Evolutionary conservation across 305 asterid genomes (phyloP).

Genomic region (Caryopteris hybrid): DNA sequence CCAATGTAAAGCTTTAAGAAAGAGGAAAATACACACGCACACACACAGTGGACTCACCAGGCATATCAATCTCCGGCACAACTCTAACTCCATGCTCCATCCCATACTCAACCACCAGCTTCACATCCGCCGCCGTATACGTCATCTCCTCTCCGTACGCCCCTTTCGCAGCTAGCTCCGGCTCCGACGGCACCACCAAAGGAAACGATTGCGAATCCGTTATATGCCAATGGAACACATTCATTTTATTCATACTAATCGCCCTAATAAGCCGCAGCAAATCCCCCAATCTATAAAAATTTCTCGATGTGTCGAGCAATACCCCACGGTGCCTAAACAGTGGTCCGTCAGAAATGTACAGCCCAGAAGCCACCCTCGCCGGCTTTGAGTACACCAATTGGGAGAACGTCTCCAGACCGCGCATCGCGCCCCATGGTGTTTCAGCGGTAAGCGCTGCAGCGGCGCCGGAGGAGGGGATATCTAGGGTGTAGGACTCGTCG

Average conservation of each 20-base stretch:
- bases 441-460: constrained; percentile 34
- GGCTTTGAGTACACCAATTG: constrained; percentile 58
- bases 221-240: constrained; percentile 83
- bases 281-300: constrained; percentile 41
- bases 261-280: constrained; percentile 59
- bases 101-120: constrained; percentile 55
- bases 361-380: constrained; percentile 36
- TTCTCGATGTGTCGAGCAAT: constrained; percentile 74
- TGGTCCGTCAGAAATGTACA: constrained; percentile 52
- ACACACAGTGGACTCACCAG: constrained; percentile 43
- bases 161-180: constrained; percentile 58
- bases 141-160: constrained; percentile 59
- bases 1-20: background rate
- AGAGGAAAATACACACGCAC: background rate
- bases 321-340: constrained; percentile 62
- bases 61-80: constrained; percentile 88
- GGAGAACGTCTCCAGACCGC: constrained; percentile 79
- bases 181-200: constrained; percentile 60
- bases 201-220: constrained; percentile 89
- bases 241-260: constrained; percentile 71
- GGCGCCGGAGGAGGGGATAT: constrained; percentile 29
- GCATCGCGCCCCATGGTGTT: constrained; percentile 84
- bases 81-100: constrained; percentile 69
- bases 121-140: constrained; percentile 58
- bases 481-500: constrained; percentile 72